Percentiles rank a stretch among this genome's conserved stretches.
These are phyloP conservation scores for Phytophthora ramorum DNA, from an alignment of 352 stramenopile species.

Conservation along the genomic window DNA sequence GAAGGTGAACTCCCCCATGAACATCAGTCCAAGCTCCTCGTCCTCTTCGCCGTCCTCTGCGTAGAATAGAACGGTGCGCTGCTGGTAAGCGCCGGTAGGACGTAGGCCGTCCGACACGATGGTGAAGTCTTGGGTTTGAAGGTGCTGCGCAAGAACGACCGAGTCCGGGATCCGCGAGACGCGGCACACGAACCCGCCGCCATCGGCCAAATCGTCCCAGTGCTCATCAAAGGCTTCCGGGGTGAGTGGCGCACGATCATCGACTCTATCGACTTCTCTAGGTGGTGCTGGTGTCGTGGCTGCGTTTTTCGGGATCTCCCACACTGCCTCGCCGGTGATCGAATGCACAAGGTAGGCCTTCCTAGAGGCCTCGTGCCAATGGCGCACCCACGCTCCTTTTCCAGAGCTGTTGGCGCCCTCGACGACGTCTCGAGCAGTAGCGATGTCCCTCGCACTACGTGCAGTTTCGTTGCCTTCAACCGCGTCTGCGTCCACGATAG, in stretches of 20 bases:
- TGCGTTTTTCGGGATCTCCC: slow-evolving; percentile 52
- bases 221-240: slow-evolving; percentile 51
- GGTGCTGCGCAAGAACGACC: slow-evolving; percentile 49
- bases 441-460: slow-evolving; percentile 29
- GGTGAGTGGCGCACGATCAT: slow-evolving; percentile 17
- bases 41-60: slow-evolving; percentile 24
- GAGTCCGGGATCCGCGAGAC: slow-evolving; percentile 58
- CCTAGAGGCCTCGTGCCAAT: slow-evolving; percentile 59
- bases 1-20: slow-evolving; percentile 75
- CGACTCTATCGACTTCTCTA: slow-evolving; percentile 8
- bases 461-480: slow-evolving; percentile 28
- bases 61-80: slow-evolving; percentile 68
- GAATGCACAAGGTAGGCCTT: slow-evolving; percentile 76
- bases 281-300: background rate
- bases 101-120: slow-evolving; percentile 60
- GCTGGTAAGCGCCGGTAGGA: slow-evolving; percentile 28
- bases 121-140: slow-evolving; percentile 57
- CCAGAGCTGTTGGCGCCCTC: slow-evolving; percentile 17
- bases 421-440: slow-evolving; percentile 29
- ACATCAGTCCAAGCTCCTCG: slow-evolving; percentile 36
- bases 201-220: slow-evolving; percentile 60
- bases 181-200: slow-evolving; percentile 69
- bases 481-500: slow-evolving; percentile 38
- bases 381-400: slow-evolving; percentile 61
- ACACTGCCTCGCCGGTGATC: slow-evolving; percentile 69